Percentiles rank a stretch among this genome's conserved stretches.
Conservation (phyloP, 2,329 filamentous ascomycete species). For the Fusarium lyarnte region DNA sequence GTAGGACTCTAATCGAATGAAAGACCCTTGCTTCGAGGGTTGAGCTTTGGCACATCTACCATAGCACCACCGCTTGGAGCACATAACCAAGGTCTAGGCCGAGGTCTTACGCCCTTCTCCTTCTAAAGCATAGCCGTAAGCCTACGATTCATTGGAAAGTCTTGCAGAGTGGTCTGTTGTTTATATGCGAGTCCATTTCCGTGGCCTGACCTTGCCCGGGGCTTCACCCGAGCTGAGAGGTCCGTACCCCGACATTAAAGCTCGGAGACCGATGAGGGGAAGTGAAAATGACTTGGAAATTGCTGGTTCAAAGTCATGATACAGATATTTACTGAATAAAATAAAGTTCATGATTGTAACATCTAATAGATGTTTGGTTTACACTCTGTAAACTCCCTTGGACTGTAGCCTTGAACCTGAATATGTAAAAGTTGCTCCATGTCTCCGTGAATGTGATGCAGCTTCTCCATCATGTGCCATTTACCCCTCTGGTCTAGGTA, state of each 20-base stretch:
- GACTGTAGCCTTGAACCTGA: constrained; percentile 1
- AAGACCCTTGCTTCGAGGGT: not conserved
- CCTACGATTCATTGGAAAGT: not conserved
- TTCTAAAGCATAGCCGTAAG: not conserved
- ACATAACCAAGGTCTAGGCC: not conserved
- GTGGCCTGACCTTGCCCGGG: constrained; percentile 21
- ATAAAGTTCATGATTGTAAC: not conserved
- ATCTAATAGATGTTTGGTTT: not conserved
- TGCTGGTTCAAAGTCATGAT: constrained; percentile 8
- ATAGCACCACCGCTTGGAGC: not conserved
- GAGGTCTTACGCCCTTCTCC: not conserved
- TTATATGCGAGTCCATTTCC: not conserved
- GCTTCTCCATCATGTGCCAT: constrained; percentile 34
- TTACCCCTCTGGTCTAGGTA: constrained; percentile 8
- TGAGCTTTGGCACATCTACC: constrained; percentile 16
- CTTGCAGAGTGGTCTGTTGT: constrained; percentile 17
- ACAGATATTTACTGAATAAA: not conserved
- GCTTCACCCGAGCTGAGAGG: constrained; percentile 35
- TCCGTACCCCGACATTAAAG: constrained; percentile 32
- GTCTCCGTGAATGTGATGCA: constrained; percentile 15
- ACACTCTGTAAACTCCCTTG: not conserved
- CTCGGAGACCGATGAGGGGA: constrained; percentile 38
- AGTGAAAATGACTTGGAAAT: not conserved
- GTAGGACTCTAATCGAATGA: not conserved
- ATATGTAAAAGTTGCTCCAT: constrained; percentile 15